These are phyloP conservation scores for Amauroascus niger DNA, from an alignment of 2,329 filamentous ascomycete species.

Conservation along the genomic window DNA sequence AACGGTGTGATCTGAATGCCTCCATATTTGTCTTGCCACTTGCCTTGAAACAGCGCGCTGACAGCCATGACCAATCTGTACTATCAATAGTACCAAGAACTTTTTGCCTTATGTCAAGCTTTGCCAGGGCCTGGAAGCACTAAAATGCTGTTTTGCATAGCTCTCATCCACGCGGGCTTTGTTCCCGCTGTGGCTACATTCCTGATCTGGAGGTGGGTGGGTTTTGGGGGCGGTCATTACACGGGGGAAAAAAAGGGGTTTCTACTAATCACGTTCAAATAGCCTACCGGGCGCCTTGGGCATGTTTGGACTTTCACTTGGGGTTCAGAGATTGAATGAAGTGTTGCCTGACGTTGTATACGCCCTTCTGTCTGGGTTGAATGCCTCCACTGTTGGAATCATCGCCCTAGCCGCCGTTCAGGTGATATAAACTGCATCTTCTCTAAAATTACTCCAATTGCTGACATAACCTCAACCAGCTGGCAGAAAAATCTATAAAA, in stretches of 20 bases:
- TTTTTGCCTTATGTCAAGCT: slow-evolving; percentile 60
- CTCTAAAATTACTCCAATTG: neutral
- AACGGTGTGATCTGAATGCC: slow-evolving; percentile 38
- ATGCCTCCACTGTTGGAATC: slow-evolving; percentile 62
- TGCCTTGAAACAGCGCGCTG: neutral
- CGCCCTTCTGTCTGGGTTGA: slow-evolving; percentile 60
- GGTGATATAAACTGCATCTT: slow-evolving; percentile 12
- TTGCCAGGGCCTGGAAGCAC: slow-evolving; percentile 59
- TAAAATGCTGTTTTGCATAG: slow-evolving; percentile 62
- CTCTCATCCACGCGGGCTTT: slow-evolving; percentile 53
- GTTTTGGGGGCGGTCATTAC: neutral
- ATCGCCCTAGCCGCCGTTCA: slow-evolving; percentile 59
- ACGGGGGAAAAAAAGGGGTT: neutral
- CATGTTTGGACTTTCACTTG: slow-evolving; percentile 59
- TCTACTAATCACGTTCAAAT: neutral
- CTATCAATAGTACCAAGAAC: slow-evolving; percentile 58
- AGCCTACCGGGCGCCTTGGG: slow-evolving; percentile 60
- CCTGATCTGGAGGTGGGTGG: slow-evolving; percentile 53
- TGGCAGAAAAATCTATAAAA: slow-evolving; percentile 58
- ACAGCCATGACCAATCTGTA: neutral
- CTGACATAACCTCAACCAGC: slow-evolving; percentile 30
- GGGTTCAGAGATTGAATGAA: slow-evolving; percentile 51
- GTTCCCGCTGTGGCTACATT: slow-evolving; percentile 51
- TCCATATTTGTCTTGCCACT: neutral
- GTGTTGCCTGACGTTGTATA: slow-evolving; percentile 54